Evolutionary conservation across 805 yeast species (phyloP), one percentile per base, ranked within the genome.

Genomic region (Kodamaea lidongshanica): DNA sequence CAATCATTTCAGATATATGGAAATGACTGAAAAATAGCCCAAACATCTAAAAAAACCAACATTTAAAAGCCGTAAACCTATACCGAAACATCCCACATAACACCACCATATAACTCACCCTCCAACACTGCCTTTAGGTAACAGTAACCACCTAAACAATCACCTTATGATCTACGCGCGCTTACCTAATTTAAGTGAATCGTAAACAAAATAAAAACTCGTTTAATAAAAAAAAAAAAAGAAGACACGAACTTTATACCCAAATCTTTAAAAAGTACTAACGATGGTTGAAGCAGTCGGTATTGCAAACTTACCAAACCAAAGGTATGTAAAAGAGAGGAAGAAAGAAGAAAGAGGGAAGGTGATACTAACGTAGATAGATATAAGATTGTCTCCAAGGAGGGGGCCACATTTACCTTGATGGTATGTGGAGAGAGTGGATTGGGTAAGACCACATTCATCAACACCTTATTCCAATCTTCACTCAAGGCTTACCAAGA

Each of bases 371-470:
- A 35, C 39, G 4, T 20, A 37, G 12, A 6, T 29, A 74, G 81
- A 52, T 81, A 80, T 61, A 82, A 80, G 53, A 74, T 79, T 39
- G 81, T 81, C 30, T 76, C 83, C 36, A 77, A 78, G 41, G 66
- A 74, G 44, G 94, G 92, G 25, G 81, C 86, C 12, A 65, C 77
- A 15, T 81, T 84, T 57, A 85, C 94, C 26, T 47, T 88, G 34
- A 75, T 85, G 87, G 77, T 85, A 16, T 85, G 86, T 27, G 96
- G 96, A 45, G 96, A 87, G 55, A 75, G 88, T 28, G 95, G 96
- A 5, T 62, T 86, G 30, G 96, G 96, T 38, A 85, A 87, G 56
- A 79, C 94, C n/a, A 87, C 96, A 0, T 86, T 86, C 44, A 67
- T 87, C 54, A 84, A 85, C 58, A 85, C 95, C 2, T 57, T 87